Evolutionary conservation across 805 yeast species (phyloP), one percentile per base, ranked within the genome.

Genomic region (Metschnikowia cerradonensis): DNA sequence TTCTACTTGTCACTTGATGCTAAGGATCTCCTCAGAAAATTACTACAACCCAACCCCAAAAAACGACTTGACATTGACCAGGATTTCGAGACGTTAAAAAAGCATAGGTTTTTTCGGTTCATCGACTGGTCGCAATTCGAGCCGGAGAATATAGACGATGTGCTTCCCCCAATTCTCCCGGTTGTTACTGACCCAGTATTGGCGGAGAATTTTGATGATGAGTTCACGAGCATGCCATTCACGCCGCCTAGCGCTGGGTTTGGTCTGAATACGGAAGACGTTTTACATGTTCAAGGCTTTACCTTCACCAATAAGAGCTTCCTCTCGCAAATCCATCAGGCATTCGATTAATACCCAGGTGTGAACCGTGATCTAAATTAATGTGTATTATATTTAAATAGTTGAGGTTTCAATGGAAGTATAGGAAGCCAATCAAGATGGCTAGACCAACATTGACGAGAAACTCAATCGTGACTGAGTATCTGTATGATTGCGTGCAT

Each of bases 171-270:
- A 0, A 84, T 90, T 34, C 70, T 82, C n/a, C 96, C 97, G 0
- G 68, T 88, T 5, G 80, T 90, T 40, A 86, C 95, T 0, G 83
- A 89, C 61, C 92, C 95, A 22, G 83, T 76, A 42, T 63, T 86
- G 49, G 96, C 96, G 0, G 96, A 90, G 63, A 90, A 90, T 61
- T 90, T 90, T 63, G 89, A 88, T 55, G 67, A 76, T 8, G 91
- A 87, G 52, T 90, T 90, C 67, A 90, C 96, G 0, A 77, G 77
- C 7, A 77, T 88, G 84, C 76, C 77, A 36, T 73, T 83, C 41
- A 76, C 61, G 4, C 61, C 61, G 7, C 58, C 59, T n/a, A 30
- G 41, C 14, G 33, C 22, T 20, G 26, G 36, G 7, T 22, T 35
- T n/a, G 11, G 35, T 8, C 51, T 44, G 10, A 6, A 31, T 4